phyloP scores from a whole-genome alignment of 768 basidiomycete species.

The Tricholoma matsutake region DNA sequence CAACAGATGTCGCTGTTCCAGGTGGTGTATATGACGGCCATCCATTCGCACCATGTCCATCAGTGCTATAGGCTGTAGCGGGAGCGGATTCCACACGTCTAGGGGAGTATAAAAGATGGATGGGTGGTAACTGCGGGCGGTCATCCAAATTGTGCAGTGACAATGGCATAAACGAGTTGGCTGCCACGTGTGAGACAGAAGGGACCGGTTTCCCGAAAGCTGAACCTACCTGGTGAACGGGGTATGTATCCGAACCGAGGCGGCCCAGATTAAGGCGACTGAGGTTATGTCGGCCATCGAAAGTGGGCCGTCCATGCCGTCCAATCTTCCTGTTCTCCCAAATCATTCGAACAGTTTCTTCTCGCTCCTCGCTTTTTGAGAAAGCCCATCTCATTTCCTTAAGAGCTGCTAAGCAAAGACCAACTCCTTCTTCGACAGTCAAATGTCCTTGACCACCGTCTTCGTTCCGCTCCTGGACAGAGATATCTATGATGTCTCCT shows the following conservation, averaged over 20 bases:
- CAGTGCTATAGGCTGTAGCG: conserved; percentile 45
- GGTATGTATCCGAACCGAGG: conserved; percentile 5
- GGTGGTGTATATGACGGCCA: conserved; percentile 68
- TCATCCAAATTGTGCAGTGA: conserved; percentile 24
- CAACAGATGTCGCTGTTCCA: conserved; percentile 49
- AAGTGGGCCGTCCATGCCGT: conserved; percentile 16
- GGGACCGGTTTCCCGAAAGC: conserved; percentile 15
- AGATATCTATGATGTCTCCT: conserved; percentile 33
- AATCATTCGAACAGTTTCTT: conserved; percentile 54
- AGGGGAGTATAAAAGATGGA: conserved; percentile 35
- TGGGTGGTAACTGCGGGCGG: conserved; percentile 47
- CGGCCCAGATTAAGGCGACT: conserved; percentile 3
- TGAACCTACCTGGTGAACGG: conserved; percentile 7
- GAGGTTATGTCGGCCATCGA: conserved; percentile 13
- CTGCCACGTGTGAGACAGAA: conserved; percentile 14
- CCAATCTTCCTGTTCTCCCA: conserved; percentile 45
- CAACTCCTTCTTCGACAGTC: conserved; percentile 43
- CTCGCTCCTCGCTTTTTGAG: conserved; percentile 70
- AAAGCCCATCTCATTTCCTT: conserved; percentile 80
- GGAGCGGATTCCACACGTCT: conserved; percentile 51
- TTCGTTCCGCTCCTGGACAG: conserved; percentile 32
- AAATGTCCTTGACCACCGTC: conserved; percentile 24
- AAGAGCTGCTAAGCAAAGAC: conserved; percentile 71
- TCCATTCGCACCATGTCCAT: conserved; percentile 44
- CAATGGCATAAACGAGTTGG: conserved; percentile 19